phyloP scores from a whole-genome alignment of 2,329 filamentous ascomycete species.

The Endocalyx cinctus region DNA sequence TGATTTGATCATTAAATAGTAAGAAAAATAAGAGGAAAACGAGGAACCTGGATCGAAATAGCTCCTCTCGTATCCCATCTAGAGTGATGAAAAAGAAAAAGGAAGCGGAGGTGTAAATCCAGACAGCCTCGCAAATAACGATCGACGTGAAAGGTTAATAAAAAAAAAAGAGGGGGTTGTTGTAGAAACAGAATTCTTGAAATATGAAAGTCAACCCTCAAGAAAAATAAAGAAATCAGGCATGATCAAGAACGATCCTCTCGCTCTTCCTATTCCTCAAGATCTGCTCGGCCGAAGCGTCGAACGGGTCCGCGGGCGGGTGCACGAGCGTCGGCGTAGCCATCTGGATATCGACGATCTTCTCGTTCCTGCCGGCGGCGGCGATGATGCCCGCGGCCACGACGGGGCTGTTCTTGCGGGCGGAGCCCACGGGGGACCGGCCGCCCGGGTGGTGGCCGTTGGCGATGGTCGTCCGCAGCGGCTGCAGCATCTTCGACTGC shows the following conservation, averaged over 20 bases:
- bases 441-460: slow-evolving; percentile 8
- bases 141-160: no score
- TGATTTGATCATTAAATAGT: no score
- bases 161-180: no score
- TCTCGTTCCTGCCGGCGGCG: slow-evolving; percentile 28
- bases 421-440: slow-evolving; percentile 23
- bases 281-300: slow-evolving; percentile 28
- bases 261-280: slow-evolving; percentile 47
- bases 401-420: slow-evolving; percentile 8
- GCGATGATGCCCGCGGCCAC: slow-evolving; percentile 19
- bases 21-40: no score
- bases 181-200: no score
- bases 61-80: no score
- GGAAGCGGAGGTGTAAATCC: no score
- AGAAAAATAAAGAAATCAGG: no score
- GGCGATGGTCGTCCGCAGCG: slow-evolving; percentile 36
- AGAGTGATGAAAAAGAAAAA: no score
- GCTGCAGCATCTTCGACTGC: slow-evolving; percentile 55
- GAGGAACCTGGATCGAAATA: no score
- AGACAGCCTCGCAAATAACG: no score
- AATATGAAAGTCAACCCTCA: no score
- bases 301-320: slow-evolving; percentile 27
- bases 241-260: slow-evolving; percentile 46
- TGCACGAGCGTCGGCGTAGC: slow-evolving; percentile 43
- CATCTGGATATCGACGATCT: slow-evolving; percentile 35